Percentiles rank a stretch among this genome's conserved stretches.
Evolutionary conservation across 1,284 basidiomycete species (phyloP).

Genomic region (Ustilago xerochloae): DNA sequence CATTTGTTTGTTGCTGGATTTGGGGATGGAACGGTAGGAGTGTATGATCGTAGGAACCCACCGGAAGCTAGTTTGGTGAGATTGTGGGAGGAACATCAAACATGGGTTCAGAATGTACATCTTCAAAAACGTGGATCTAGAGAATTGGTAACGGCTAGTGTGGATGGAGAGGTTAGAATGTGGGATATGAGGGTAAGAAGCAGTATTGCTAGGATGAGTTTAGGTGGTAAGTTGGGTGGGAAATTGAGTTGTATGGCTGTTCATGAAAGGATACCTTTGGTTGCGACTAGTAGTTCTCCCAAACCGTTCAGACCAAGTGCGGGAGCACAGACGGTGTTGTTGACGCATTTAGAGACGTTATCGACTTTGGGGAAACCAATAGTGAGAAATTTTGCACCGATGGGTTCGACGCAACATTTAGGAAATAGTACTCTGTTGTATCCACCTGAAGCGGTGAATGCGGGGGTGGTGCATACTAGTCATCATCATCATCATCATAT

Average conservation of each 20-base stretch:
- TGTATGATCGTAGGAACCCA: conserved; percentile 90
- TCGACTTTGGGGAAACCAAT: conserved; percentile 34
- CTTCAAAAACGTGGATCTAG: conserved; percentile 80
- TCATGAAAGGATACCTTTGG: conserved; percentile 85
- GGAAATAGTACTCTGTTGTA: conserved; percentile 37
- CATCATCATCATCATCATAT: conserved; percentile 34
- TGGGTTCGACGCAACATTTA: conserved; percentile 33
- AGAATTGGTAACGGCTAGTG: conserved; percentile 89
- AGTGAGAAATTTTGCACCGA: conserved; percentile 38
- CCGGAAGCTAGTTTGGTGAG: conserved; percentile 86
- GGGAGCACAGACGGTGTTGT: conserved; percentile 41
- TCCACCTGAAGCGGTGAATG: conserved; percentile 27
- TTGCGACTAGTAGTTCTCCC: conserved; percentile 73
- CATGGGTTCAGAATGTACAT: conserved; percentile 91
- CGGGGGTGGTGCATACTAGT: conserved; percentile 23
- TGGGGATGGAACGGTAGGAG: conserved; percentile 87
- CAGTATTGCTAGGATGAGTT: conserved; percentile 78
- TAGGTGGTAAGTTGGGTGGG: conserved; percentile 66
- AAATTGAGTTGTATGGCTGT: conserved; percentile 83
- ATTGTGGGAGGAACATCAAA: conserved; percentile 80
- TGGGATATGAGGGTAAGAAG: conserved; percentile 87
- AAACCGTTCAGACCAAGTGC: conserved; percentile 34
- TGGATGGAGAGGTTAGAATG: conserved; percentile 88
- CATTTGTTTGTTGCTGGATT: conserved; percentile 90
- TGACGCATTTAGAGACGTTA: conserved; percentile 51